Evolutionary conservation across 202 grass and related monocot species (phyloP).

Genomic region (Eragrostis tef): DNA sequence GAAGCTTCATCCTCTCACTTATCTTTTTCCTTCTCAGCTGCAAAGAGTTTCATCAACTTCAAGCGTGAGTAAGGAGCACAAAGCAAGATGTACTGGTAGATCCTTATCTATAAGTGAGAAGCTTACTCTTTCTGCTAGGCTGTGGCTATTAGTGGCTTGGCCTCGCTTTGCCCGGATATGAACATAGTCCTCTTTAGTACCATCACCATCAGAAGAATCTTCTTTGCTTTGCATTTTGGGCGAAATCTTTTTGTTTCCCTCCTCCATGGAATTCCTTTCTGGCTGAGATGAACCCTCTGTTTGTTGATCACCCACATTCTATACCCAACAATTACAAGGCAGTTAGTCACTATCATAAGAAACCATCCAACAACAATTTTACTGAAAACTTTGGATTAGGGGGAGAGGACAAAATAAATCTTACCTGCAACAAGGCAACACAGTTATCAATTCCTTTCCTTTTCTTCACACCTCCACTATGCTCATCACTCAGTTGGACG

Average conservation of each 20-base stretch:
- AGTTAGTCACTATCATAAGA: constrained; percentile 31
- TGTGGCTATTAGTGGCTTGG: constrained; percentile 96
- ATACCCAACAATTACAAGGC: constrained; percentile 17
- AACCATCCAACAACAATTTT: constrained; percentile 8
- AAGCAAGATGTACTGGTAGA: constrained; percentile 35
- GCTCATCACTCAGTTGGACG: constrained; percentile 59
- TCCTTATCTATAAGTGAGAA: constrained; percentile 41
- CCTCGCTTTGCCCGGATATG: constrained; percentile 91
- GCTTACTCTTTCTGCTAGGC: constrained; percentile 96
- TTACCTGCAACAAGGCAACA: constrained; percentile 49
- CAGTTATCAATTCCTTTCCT: constrained; percentile 58
- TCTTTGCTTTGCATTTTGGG: constrained; percentile 60
- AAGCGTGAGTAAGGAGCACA: constrained; percentile 42
- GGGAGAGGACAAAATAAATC: constrained; percentile 2
- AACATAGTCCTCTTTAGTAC: constrained; percentile 74
- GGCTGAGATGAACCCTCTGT: constrained; percentile 60
- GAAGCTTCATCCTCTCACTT: constrained; percentile 96
- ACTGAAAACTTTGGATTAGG: constrained; percentile 7
- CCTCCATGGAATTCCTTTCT: constrained; percentile 51
- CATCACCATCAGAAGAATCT: constrained; percentile 67
- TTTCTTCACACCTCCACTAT: constrained; percentile 58
- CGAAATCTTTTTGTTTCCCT: constrained; percentile 53
- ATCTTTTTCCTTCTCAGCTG: constrained; percentile 99
- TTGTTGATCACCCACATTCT: constrained; percentile 60
- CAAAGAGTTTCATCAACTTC: constrained; percentile 53